These are phyloP conservation scores for Pyrus hybrid DNA, from an alignment of 331 rosid genomes.

Conservation along the genomic window DNA sequence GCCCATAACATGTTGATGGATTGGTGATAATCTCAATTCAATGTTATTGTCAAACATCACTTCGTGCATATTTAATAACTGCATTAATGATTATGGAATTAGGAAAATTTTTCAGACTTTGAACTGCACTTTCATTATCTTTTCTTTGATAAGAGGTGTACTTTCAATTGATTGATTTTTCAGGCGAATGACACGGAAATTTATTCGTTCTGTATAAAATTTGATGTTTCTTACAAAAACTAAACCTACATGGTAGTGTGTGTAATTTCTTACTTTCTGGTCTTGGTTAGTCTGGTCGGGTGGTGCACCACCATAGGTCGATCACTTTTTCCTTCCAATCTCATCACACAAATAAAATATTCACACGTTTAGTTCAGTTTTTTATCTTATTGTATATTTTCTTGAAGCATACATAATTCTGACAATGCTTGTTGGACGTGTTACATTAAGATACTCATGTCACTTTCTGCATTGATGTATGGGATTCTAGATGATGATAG, in stretches of 20 bases:
- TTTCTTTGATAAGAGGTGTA: not conserved
- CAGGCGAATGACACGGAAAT: not conserved
- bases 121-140: not conserved
- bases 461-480: not conserved
- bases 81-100: not conserved
- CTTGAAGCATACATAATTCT: not conserved
- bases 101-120: not conserved
- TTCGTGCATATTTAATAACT: not conserved
- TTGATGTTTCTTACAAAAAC: not conserved
- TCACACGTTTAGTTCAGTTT: not conserved
- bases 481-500: slow-evolving; percentile 23
- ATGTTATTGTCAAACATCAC: not conserved
- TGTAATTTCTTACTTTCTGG: not conserved
- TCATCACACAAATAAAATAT: not conserved
- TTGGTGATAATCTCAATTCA: not conserved
- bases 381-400: not conserved
- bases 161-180: not conserved
- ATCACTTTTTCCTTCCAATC: not conserved
- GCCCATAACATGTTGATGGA: not conserved
- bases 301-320: not conserved
- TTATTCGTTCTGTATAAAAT: not conserved
- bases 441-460: not conserved
- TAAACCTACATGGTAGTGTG: not conserved
- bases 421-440: not conserved
- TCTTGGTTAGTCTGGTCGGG: not conserved